phyloP scores from a whole-genome alignment of 2,329 filamentous ascomycete species.

The Sodiomyces alkalinus region DNA sequence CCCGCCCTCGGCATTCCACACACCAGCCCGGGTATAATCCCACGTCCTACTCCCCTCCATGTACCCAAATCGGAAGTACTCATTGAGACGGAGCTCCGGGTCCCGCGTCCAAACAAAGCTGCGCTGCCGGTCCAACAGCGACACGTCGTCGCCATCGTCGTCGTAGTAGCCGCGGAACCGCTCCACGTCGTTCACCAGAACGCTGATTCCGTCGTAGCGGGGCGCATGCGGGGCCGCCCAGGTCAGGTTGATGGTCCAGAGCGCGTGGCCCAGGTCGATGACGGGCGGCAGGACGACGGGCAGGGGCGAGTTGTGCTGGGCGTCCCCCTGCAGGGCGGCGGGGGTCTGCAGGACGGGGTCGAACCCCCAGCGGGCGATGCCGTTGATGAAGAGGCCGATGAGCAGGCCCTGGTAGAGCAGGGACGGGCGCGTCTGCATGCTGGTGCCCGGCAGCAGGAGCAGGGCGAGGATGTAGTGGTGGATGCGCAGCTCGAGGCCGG shows the following conservation, averaged over 20 bases:
- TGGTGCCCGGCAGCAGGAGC: conserved; percentile 74
- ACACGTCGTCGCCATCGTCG: conserved; percentile 15
- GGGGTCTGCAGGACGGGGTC: conserved; percentile 77
- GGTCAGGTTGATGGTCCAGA: conserved; percentile 51
- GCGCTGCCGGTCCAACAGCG: conserved; percentile 16
- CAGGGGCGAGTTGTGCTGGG: conserved; percentile 45
- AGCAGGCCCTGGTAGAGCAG: conserved; percentile 82
- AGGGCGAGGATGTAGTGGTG: conserved; percentile 91
- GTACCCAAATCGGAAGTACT: conserved; percentile 68
- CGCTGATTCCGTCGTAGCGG: conserved; percentile 58
- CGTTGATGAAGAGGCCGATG: conserved; percentile 85
- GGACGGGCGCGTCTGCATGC: conserved; percentile 71
- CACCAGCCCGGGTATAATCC: conserved; percentile 64
- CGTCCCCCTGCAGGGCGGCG: conserved; percentile 52
- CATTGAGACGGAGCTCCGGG: conserved; percentile 28
- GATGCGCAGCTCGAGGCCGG: conserved; percentile 68
- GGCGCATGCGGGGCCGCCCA: conserved; percentile 30
- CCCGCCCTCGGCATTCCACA: conserved; percentile 46
- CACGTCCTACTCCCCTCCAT: conserved; percentile 48
- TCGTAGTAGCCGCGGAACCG: conserved; percentile 58
- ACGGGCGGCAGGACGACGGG: conserved; percentile 33
- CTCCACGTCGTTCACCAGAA: conserved; percentile 78
- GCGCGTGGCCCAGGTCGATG: conserved; percentile 23
- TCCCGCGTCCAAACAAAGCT: conserved; percentile 46
- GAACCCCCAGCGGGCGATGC: conserved; percentile 88